A percentile compares a stretch with the other conserved stretches of the same genome.
Evolutionary conservation across 106 monocot species (phyloP).

Genomic region (Triglochin maritima): DNA sequence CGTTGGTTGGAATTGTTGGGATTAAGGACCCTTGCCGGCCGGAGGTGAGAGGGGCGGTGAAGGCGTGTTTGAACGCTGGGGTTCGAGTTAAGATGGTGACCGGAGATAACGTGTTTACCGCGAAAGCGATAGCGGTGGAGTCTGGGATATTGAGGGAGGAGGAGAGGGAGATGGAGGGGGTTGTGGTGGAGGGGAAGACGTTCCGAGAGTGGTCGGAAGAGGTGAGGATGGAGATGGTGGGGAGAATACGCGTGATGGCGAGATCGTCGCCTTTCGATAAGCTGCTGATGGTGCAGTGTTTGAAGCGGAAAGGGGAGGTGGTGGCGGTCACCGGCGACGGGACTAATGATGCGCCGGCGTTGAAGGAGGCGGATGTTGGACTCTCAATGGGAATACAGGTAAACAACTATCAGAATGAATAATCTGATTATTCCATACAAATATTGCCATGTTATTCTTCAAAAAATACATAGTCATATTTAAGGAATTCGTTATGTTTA

Average conservation of each 20-base stretch:
- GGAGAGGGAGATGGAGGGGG: background rate
- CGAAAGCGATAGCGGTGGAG: slow-evolving; percentile 9
- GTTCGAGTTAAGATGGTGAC: slow-evolving; percentile 21
- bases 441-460: too few relatives aligned
- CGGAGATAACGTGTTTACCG: slow-evolving; percentile 11
- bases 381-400: too few relatives aligned
- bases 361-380: too few relatives aligned
- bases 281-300: too few relatives aligned
- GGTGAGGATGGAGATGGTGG: slow-evolving; percentile 34
- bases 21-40: slow-evolving; percentile 80
- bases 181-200: slow-evolving; percentile 8
- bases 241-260: background rate
- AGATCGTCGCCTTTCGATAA: slow-evolving; percentile 23
- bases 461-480: too few relatives aligned
- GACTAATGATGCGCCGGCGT: too few relatives aligned
- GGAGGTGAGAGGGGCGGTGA: slow-evolving; percentile 50
- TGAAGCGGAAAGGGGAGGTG: too few relatives aligned
- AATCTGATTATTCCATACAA: too few relatives aligned
- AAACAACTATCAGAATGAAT: too few relatives aligned
- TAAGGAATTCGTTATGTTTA: too few relatives aligned
- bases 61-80: slow-evolving; percentile 40
- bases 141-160: slow-evolving; percentile 1
- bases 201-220: slow-evolving; percentile 45
- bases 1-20: slow-evolving; percentile 8
- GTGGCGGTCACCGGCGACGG: too few relatives aligned